Base-by-base conservation (phyloP, 164 flowering plant genomes). In the Magnolia kwangsiensis region DNA sequence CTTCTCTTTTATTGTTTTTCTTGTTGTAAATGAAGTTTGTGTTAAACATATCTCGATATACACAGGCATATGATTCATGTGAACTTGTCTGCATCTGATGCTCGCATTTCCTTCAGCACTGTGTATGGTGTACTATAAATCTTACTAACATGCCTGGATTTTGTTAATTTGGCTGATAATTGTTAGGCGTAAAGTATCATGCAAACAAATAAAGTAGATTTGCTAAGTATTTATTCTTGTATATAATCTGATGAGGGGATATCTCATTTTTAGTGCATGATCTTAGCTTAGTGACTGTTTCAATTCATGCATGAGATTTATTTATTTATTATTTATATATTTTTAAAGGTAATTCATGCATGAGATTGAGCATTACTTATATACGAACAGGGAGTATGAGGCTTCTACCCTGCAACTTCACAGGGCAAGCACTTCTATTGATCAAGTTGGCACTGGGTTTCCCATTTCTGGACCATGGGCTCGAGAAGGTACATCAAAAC, bases 351-450 rank as follows among this genome's bases (percentile, higher is more conserved):
- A 21, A 24, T 3, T 65, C 37, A 65, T 65, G 31, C 31, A 65
- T 29, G n/a, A 31, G 71, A 68, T 16, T 51, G 66, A 19, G 74
- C 67, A 2, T 77, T 51, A 55, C 14, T 69, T 16, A 50, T 75
- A n/a, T 8, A 75, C 61, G 78, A 71, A 79, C 87, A 88, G 90
- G 82, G 81, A 80, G 61, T 23, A 7, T 81, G 85, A 72, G 72
- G 75, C 77, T 77, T 55, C 21, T 75, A 49, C 79, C 63, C 63
- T 9, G 37, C 78, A 76, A 51, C 66, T 20, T 72, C 82, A 67
- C 29, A 69, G 76, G 72, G 77, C 65, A 71, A 76, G 77, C 71
- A 51, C 70, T 75, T 77, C 74, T 72, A 64, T 71, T 74, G 74
- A 78, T 18, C 76, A 37, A 50, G 69, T 61, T 72, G 78, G 77